Evolutionary conservation across 2,329 filamentous ascomycete species (phyloP).

Genomic region (Neopestalotiopsis clavispora): DNA sequence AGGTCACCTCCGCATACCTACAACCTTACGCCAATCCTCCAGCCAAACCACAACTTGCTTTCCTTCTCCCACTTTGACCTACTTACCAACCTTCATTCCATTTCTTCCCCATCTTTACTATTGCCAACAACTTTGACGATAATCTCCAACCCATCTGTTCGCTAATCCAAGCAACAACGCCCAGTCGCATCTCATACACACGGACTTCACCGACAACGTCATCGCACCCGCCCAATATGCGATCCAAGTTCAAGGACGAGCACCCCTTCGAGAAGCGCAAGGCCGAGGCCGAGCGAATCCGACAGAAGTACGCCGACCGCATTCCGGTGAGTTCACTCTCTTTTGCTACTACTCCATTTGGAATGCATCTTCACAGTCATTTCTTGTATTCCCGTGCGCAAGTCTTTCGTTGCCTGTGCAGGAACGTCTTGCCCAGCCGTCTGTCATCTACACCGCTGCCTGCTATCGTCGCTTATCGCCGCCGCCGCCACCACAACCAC

Average conservation of each 20-base stretch:
- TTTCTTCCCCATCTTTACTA: background rate
- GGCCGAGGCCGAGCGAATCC: slow-evolving; percentile 98
- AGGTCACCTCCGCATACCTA: background rate
- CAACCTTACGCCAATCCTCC: background rate
- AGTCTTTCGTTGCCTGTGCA: background rate
- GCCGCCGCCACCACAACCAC: background rate
- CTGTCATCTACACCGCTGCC: slow-evolving; percentile 3
- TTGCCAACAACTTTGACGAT: background rate
- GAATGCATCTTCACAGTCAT: background rate
- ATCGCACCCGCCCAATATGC: slow-evolving; percentile 69
- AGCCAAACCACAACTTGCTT: background rate
- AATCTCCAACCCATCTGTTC: background rate
- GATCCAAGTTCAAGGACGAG: slow-evolving; percentile 99
- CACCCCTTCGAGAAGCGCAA: slow-evolving; percentile 99
- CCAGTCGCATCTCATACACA: background rate
- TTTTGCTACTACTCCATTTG: background rate
- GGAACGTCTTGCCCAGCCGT: background rate
- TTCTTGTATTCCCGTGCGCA: background rate
- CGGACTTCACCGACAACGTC: slow-evolving; percentile 9
- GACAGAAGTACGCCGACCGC: slow-evolving; percentile 97
- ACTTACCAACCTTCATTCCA: background rate
- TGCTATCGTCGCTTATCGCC: slow-evolving; percentile 16
- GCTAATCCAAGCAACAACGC: background rate
- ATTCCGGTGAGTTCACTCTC: slow-evolving; percentile 78
- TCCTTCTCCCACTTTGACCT: background rate